Evolutionary conservation across 768 basidiomycete genomes (phyloP).

Genomic region (Boletus tomentosulus): DNA sequence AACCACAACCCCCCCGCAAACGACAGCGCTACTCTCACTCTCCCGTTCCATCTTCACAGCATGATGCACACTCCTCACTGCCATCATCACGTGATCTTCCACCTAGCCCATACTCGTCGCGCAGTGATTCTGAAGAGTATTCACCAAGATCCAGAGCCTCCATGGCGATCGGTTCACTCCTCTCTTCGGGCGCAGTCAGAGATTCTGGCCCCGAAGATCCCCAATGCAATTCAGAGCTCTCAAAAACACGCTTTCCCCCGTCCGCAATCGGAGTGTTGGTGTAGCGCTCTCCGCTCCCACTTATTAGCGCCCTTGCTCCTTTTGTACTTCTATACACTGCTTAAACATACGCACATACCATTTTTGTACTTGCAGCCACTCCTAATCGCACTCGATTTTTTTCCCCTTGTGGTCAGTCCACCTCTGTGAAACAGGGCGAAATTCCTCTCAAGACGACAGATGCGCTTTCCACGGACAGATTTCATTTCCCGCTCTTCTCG

Average conservation of each 20-base stretch:
- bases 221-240: conserved; percentile 17
- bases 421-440: conserved; percentile 3
- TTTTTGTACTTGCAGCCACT: conserved; percentile 17
- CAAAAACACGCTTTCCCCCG: conserved; percentile 16
- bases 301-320: conserved; percentile 15
- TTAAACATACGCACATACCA: conserved; percentile 16
- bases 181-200: conserved; percentile 43
- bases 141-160: conserved; percentile 69
- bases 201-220: conserved; percentile 26
- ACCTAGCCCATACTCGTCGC: conserved; percentile 70
- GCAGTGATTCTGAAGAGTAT: conserved; percentile 63
- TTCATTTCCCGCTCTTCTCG: conserved; percentile 7
- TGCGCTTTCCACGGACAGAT: conserved; percentile 8
- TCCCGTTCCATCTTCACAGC: conserved; percentile 42
- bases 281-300: conserved; percentile 5
- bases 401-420: conserved; percentile 6
- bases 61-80: conserved; percentile 28
- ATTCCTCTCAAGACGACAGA: background rate
- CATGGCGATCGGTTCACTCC: conserved; percentile 77
- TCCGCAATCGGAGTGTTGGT: conserved; percentile 22
- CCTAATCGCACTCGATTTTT: conserved; percentile 15
- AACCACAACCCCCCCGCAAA: conserved; percentile 49
- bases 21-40: conserved; percentile 62
- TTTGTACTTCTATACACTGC: conserved; percentile 24
- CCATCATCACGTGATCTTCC: conserved; percentile 50